Evolutionary conservation across 1,284 basidiomycete genomes (phyloP).

Genomic region (Lentinus polychrous): DNA sequence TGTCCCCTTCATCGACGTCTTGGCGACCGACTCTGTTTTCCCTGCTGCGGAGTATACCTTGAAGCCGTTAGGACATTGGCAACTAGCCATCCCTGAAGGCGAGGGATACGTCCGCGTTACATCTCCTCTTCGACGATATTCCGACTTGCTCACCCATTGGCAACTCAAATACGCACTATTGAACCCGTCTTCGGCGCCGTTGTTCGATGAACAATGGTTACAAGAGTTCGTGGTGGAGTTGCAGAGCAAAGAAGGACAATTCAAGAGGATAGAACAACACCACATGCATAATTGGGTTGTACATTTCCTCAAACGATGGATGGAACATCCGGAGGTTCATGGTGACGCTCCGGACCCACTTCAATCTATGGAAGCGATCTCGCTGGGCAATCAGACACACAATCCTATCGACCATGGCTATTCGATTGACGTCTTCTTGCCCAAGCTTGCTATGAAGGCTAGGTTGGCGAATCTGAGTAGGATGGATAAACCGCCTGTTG

Average conservation of each 20-base stretch:
- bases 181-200: constrained; percentile 25
- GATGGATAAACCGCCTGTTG: neutral
- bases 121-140: constrained; percentile 82
- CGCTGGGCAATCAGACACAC: constrained; percentile 3
- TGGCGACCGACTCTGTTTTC: constrained; percentile 28
- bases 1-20: constrained; percentile 30
- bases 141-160: constrained; percentile 88
- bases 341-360: constrained; percentile 25
- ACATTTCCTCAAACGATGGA: constrained; percentile 26
- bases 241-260: constrained; percentile 20
- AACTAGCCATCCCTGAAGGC: constrained; percentile 61
- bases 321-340: constrained; percentile 18
- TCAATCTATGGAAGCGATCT: constrained; percentile 16
- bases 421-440: constrained; percentile 12
- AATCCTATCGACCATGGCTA: constrained; percentile 4
- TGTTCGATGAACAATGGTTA: constrained; percentile 41
- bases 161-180: constrained; percentile 84
- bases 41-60: constrained; percentile 40
- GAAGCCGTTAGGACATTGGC: constrained; percentile 59
- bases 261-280: constrained; percentile 25
- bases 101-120: constrained; percentile 84
- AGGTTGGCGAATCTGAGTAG: constrained; percentile 1
- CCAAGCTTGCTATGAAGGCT: constrained; percentile 14
- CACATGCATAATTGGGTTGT: constrained; percentile 28
- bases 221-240: constrained; percentile 17